Evolutionary conservation across 1,284 basidiomycete genomes (phyloP).

Genomic region (Ganoderma lingzhi): DNA sequence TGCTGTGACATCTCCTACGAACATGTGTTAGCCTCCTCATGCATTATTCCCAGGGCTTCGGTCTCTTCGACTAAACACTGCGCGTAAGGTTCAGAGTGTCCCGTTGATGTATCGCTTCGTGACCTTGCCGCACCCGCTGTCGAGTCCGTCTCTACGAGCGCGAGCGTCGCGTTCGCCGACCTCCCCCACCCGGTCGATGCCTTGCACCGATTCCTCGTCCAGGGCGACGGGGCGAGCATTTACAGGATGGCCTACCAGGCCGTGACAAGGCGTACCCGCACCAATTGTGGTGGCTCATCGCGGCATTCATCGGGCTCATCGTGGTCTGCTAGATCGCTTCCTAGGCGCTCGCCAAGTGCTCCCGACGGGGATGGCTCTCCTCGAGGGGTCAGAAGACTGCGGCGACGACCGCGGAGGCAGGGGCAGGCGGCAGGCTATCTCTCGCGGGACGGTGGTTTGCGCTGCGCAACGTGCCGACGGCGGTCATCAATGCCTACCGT

Average conservation of each 20-base stretch:
- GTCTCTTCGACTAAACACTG: slow-evolving; percentile 84
- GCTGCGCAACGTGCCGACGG: slow-evolving; percentile 46
- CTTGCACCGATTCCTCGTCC: too few species aligned
- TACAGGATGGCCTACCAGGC: slow-evolving; percentile 29
- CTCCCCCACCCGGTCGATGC: too few species aligned
- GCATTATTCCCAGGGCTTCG: slow-evolving; percentile 65
- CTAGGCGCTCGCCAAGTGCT: slow-evolving; percentile 35
- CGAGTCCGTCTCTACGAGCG: too few species aligned
- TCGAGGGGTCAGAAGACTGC: background rate
- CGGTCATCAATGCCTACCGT: slow-evolving; percentile 52
- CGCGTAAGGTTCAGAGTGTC: slow-evolving; percentile 18
- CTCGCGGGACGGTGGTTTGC: slow-evolving; percentile 27
- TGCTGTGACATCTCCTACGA: slow-evolving; percentile 30
- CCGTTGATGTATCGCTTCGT: slow-evolving; percentile 34
- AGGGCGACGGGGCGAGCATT: background rate
- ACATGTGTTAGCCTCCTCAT: slow-evolving; percentile 3
- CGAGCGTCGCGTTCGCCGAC: too few species aligned
- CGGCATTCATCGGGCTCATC: slow-evolving; percentile 50
- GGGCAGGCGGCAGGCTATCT: slow-evolving; percentile 23
- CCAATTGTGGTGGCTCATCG: slow-evolving; percentile 53
- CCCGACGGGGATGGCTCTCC: slow-evolving; percentile 13
- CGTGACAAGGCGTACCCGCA: slow-evolving; percentile 45
- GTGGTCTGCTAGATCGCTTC: slow-evolving; percentile 47
- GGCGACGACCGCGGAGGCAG: slow-evolving; percentile 17
- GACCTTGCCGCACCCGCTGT: too few species aligned